These are phyloP conservation scores for Blastobotrys aristatus DNA, from an alignment of 1,139 yeast genomes.

Conservation along the genomic window DNA sequence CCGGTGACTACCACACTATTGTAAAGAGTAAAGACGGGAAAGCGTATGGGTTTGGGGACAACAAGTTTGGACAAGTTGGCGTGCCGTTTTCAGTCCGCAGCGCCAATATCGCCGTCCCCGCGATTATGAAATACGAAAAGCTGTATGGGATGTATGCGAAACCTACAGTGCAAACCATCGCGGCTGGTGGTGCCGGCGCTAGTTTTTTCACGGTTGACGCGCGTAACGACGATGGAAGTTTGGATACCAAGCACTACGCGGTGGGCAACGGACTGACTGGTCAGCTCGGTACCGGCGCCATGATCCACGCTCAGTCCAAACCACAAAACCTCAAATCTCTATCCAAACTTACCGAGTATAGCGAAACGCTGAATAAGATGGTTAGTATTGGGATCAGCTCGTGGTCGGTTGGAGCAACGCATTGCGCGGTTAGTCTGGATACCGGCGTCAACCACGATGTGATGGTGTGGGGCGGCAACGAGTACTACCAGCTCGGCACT, in stretches of 20 bases:
- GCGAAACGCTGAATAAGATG: conserved; percentile 35
- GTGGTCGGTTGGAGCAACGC: conserved; percentile 62
- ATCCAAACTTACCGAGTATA: conserved; percentile 40
- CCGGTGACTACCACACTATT: conserved; percentile 70
- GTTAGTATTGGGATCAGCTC: conserved; percentile 45
- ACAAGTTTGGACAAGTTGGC: conserved; percentile 80
- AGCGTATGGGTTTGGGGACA: conserved; percentile 81
- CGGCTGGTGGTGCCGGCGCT: conserved; percentile 67
- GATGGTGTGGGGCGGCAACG: conserved; percentile 78
- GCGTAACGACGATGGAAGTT: conserved; percentile 13
- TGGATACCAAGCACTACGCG: conserved; percentile 33
- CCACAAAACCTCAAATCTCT: conserved; percentile 55
- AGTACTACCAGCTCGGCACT: conserved; percentile 76
- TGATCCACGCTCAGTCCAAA: conserved; percentile 62
- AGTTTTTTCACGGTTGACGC: conserved; percentile 42
- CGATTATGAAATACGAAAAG: conserved; percentile 26
- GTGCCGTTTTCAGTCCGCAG: conserved; percentile 58
- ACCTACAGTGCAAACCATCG: conserved; percentile 42
- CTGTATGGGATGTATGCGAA: conserved; percentile 31
- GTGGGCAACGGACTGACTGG: conserved; percentile 87
- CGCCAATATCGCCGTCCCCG: conserved; percentile 67
- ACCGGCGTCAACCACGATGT: conserved; percentile 43
- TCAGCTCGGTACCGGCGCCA: conserved; percentile 78
- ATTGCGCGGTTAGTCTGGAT: conserved; percentile 52
- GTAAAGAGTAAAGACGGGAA: conserved; percentile 59